Base-by-base conservation (phyloP, 2,329 filamentous ascomycete genomes). In the Pseudocercospora vitis region DNA sequence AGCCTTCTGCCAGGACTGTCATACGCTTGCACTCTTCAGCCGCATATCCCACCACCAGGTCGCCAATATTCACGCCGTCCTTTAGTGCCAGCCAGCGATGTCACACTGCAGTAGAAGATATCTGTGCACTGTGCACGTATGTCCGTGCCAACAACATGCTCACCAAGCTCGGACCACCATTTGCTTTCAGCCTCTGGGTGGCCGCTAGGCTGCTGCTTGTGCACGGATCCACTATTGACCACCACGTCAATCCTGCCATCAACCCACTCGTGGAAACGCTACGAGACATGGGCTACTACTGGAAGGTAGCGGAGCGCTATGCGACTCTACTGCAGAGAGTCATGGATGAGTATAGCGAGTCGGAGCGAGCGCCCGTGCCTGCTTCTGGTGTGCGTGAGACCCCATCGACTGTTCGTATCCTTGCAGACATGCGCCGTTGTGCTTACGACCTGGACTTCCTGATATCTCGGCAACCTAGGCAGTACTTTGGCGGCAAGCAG, bases 121-220 rank as follows among this genome's bases (percentile, higher is more conserved):
- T 96, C 54, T 84, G 87, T 31, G 84, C 86, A 0, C 78, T 96
- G 1, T 87, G 86, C 56, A 85, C 88, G 57, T 91, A 90, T 65
- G 89, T 95, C 9, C 81, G 88, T 23, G 83, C 83, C 56, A 87
- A 89, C 63, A 80, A 81, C 48, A 81, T 95, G 69, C 78, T 96
- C 16, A 79, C 84, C 46, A 91, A 91, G 68, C 82, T 96, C 12
- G 91, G 91, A 0, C 91, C 91, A 0, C 91, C 90, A 0, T 96
- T 96, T 68, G 91, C 91, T 3, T 96, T 96, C 68, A 91, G 89
- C 0, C 78, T 96, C 1, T 96, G 91, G 91, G 91, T 96, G 12
- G 90, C 89, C 2, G 90, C 91, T 4, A 86, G 91, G 3, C 79
- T 96, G 3, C 78, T 95, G 4, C 84, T 96, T 7, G 91, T 96